Base-by-base conservation (phyloP, 768 basidiomycete genomes). In the Chlorophyllum brunneum region DNA sequence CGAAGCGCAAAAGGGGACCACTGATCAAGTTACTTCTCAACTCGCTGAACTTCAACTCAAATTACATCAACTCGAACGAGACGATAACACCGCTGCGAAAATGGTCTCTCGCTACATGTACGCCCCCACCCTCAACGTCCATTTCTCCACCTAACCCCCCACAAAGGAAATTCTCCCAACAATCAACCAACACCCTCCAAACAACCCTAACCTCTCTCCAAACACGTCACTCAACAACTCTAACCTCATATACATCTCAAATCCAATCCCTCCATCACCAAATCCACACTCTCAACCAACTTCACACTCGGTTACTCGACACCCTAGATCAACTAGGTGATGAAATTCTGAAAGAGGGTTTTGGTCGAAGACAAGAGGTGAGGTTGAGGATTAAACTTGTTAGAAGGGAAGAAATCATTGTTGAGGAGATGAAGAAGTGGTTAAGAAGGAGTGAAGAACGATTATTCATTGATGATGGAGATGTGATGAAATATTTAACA, bases 91-190 rank as follows among this genome's bases (percentile, higher is more conserved):
- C 0, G 89, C 90, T 2, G 83, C 85, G 10, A 87, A 83, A 60
- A 87, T 92, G 80, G 90, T 93, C 24, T 81, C 88, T 23, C 80
- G 87, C 31, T 92, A 92, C 64, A 92, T 92, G 90, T 90, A 58
- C 50, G 83, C 71, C 13, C 13, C 31, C 22, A 9, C 38, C 42
- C 29, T 44, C 7, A 33, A 37, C 29, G 42, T 13, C 24, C 31
- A n/a, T 20, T 39, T 10, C 5, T 47, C 24, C 13, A 34, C 9
- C 39, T 18, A 45, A 24, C 50, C 42, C 8, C 13, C 18, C 45
- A 26, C 10, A 2, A 55, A 91, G 90, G 90, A 86, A 83, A 65
- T 93, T 92, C 67, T 90, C 89, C 2, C 90, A 93, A 61, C 71
- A 78, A 1, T 81, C 86, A 5, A 86, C 85, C 3, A 76, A 87